Evolutionary conservation across 768 basidiomycete species (phyloP).

Genomic region (Suillus subluteus): DNA sequence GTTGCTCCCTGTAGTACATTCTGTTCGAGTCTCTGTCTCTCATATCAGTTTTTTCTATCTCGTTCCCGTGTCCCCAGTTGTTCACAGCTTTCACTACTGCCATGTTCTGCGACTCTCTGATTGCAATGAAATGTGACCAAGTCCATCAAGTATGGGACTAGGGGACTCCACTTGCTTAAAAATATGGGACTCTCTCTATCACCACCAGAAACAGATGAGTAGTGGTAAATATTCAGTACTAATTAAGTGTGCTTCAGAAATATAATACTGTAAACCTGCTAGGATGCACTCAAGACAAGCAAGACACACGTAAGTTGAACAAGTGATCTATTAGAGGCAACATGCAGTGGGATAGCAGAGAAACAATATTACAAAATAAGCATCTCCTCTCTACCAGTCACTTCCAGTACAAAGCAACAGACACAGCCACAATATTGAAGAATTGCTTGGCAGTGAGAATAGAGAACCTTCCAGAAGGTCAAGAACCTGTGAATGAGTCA

Average conservation of each 20-base stretch:
- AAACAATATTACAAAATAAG: neutral
- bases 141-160: too few relatives aligned
- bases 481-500: neutral
- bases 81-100: too few relatives aligned
- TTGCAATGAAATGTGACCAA: too few relatives aligned
- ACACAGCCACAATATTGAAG: neutral
- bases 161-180: too few relatives aligned
- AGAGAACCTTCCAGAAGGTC: neutral
- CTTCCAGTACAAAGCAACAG: neutral
- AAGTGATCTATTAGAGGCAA: neutral
- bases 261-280: neutral
- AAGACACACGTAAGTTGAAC: neutral
- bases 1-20: too few relatives aligned
- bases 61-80: too few relatives aligned
- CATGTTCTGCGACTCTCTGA: too few relatives aligned
- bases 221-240: neutral
- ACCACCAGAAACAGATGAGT: neutral
- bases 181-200: neutral
- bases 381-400: neutral
- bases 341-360: neutral
- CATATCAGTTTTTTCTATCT: too few relatives aligned
- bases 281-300: neutral
- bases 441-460: neutral
- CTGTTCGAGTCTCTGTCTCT: too few relatives aligned
- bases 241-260: neutral